A percentile compares a stretch with the other conserved stretches of the same genome.
Evolutionary conservation across 2,329 filamentous ascomycete genomes (phyloP).

Genomic region (Penicillium sp.): DNA sequence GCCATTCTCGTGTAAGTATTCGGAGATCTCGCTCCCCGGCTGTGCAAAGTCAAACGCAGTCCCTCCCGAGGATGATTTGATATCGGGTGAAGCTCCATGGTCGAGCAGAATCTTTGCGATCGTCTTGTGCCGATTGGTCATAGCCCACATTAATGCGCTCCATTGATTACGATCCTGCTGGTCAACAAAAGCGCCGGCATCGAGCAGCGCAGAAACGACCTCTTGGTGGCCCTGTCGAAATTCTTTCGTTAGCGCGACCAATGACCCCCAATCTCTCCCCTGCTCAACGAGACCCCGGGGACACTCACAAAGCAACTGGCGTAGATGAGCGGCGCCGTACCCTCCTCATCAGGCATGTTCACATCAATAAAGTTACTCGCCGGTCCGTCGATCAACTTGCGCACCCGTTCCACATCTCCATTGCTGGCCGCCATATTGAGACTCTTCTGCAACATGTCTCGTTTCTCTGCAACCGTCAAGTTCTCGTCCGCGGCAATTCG

Average conservation of each 20-base stretch:
- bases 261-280: neutral
- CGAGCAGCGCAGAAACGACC: constrained; percentile 76
- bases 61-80: constrained; percentile 87
- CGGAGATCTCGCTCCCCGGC: constrained; percentile 92
- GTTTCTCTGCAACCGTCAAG: constrained; percentile 71
- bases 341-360: constrained; percentile 85
- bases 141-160: constrained; percentile 99
- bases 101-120: constrained; percentile 92
- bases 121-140: constrained; percentile 95
- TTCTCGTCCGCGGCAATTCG: constrained; percentile 69
- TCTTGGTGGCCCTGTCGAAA: constrained; percentile 69
- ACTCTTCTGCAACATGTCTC: constrained; percentile 72
- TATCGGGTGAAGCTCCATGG: constrained; percentile 88
- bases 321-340: constrained; percentile 93
- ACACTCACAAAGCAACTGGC: constrained; percentile 86
- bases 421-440: constrained; percentile 96
- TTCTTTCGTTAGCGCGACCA: constrained; percentile 5
- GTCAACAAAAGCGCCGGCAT: constrained; percentile 82
- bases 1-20: constrained; percentile 88
- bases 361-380: constrained; percentile 74
- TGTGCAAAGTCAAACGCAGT: constrained; percentile 95
- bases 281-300: neutral
- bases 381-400: constrained; percentile 66
- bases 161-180: constrained; percentile 93
- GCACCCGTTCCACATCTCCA: constrained; percentile 77